Evolutionary conservation across 2,329 filamentous ascomycete genomes (phyloP).

Genomic region (Lasiodiplodia gonubiensis): DNA sequence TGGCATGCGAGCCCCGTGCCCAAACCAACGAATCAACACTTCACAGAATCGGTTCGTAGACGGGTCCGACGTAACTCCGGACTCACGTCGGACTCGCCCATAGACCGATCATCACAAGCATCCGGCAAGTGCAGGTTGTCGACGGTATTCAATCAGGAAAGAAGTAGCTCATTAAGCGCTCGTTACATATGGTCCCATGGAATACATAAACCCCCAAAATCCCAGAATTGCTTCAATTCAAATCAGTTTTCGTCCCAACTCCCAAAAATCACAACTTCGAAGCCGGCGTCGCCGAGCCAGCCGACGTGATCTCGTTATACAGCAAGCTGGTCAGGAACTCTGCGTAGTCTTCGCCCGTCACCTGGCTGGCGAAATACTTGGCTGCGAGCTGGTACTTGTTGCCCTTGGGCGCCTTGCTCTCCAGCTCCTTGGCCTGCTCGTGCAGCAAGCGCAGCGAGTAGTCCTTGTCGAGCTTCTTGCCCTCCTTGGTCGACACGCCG

Average conservation of each 20-base stretch:
- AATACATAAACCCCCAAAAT: slow-evolving; percentile 1
- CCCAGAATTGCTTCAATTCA: neutral
- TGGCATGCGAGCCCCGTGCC: neutral
- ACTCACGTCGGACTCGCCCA: too few species aligned
- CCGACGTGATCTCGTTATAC: slow-evolving; percentile 77
- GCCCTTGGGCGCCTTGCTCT: slow-evolving; percentile 76
- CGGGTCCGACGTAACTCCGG: too few species aligned
- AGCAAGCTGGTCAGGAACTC: slow-evolving; percentile 92
- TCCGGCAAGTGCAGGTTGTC: neutral
- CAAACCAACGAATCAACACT: neutral
- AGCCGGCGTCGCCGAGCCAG: slow-evolving; percentile 19
- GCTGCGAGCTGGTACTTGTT: slow-evolving; percentile 92
- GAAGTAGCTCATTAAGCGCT: slow-evolving; percentile 22
- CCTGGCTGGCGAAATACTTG: slow-evolving; percentile 89
- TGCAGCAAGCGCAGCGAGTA: slow-evolving; percentile 86
- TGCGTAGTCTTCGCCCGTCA: slow-evolving; percentile 96
- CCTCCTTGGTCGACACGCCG: slow-evolving; percentile 77
- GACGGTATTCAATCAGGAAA: neutral
- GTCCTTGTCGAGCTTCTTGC: slow-evolving; percentile 90
- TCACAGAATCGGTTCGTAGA: too few species aligned
- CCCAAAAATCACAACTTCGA: slow-evolving; percentile 17
- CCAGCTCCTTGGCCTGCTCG: slow-evolving; percentile 80
- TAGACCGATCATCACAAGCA: too few species aligned
- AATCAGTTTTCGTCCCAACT: neutral
- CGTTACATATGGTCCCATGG: slow-evolving; percentile 5